Base-by-base conservation (phyloP, 1,284 basidiomycete genomes). In the Ganoderma resinaceum region DNA sequence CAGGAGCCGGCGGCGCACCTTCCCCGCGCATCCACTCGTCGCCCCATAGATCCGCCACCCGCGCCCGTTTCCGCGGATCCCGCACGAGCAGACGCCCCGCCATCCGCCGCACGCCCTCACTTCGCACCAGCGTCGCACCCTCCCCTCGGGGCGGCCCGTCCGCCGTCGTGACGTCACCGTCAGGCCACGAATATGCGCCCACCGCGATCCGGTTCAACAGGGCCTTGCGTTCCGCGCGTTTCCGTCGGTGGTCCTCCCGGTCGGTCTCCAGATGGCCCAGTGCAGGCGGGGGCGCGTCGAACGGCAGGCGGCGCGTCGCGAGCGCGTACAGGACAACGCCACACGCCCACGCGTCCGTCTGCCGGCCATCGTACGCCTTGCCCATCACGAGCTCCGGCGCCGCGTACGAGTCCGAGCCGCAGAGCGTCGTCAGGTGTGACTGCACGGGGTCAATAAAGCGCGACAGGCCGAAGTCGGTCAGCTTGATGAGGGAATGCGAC, bases 321-420 rank as follows among this genome's bases (percentile, higher is more conserved):
- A 98, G 84, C 8, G 92, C 90, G 75, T 95, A 95, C 0, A 98
- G 87, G 69, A 97, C 86, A 63, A 96, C 91, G 0, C 96, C 96
- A 2, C 97, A 82, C 0, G 96, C 96, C 96, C 96, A 98, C 0
- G 92, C 90, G 77, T 98, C 96, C 63, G 95, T 97, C 77, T 92
- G 87, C 9, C 94, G 86, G 0, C 94, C 95, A 79, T 98, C 95
- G 80, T 98, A 97, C 59, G 84, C 78, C 66, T 85, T 85, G 26
- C 87, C 89, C 23, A 74, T 75, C 23, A 97, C 92, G 57, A 98
- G 89, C 78, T 98, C 95, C 0, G 95, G 96, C 8, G 95, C 95
- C 1, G 95, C 95, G 78, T 97, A 97, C 11, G 93, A 93, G 78
- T 98, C 96, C 31, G 91, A 94, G 3, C 96, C 96, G 78, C 96